Evolutionary conservation across 1,139 yeast genomes (phyloP), one percentile per base, ranked within the genome.

Genomic region (Saccharomyces hybrid): DNA sequence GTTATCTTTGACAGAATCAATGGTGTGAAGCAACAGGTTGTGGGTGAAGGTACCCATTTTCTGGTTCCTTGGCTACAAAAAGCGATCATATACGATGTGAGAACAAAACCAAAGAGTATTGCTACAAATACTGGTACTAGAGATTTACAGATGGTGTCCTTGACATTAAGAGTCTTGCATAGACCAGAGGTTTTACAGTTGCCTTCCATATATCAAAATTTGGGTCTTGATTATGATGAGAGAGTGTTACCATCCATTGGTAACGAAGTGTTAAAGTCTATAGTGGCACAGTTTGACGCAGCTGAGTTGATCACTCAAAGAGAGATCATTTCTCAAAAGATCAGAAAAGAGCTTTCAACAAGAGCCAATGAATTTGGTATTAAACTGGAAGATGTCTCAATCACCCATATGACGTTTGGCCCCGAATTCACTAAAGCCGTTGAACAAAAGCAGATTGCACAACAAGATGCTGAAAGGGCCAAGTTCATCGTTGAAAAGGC

Each of bases 391-490:
- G 99, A 93, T 73, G 99, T 93, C 51, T 88, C 97, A 31, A 93
- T 93, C 61, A 93, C 99, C 25, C 99, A 95, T 75, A 86, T 93
- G 91, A 88, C 97, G 1, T 93, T 95, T 72, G 99, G 99, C 54
- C 82, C 81, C 63, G 99, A 93, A 70, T 93, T 93, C 75, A 95
- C 99, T 56, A 91, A 89, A 74, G 98, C 99, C 26, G 99, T 93
- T 56, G 99, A 93, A 75, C 96, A 89, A 75, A 93, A 93, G 74
- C 99, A 95, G 74, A 95, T 93, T 73, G 99, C 99, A 32, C 99
- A 93, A 76, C 99, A 93, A 74, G 99, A 93, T 69, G 98, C 99
- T 25, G 99, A 93, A 75, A 82, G 99, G 64, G 97, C 98, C 56
- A 86, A 88, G 68, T 93, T 83, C 71, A 78, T 90, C 58, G 99